Percentiles rank a stretch among this genome's conserved stretches.
Evolutionary conservation across 2,329 filamentous ascomycete species (phyloP).

Genomic region (Alternaria longipes): DNA sequence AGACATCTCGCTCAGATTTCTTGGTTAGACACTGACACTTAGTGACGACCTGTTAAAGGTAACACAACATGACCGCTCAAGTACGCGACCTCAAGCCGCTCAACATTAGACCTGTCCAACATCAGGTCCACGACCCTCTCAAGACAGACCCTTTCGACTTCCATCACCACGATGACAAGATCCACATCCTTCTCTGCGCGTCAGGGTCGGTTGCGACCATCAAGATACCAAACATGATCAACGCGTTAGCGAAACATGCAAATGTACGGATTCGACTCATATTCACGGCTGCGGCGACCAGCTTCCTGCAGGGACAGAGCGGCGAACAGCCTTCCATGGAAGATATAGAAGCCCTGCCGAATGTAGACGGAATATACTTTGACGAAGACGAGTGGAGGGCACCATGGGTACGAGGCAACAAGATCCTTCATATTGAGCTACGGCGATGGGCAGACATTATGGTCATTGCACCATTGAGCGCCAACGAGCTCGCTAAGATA

Average conservation of each 20-base stretch:
- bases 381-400: conserved; percentile 87
- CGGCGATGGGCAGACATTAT: conserved; percentile 83
- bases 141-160: conserved; percentile 33
- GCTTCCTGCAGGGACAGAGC: conserved; percentile 80
- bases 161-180: conserved; percentile 45
- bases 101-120: conserved; percentile 37
- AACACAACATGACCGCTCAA: conserved; percentile 33
- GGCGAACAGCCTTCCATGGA: conserved; percentile 77
- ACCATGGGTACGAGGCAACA: conserved; percentile 79
- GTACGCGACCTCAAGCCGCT: conserved; percentile 41
- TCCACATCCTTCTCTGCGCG: conserved; percentile 71
- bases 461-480: conserved; percentile 80
- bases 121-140: conserved; percentile 30
- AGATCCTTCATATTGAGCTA: conserved; percentile 90
- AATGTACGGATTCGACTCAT: conserved; percentile 84
- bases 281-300: conserved; percentile 75
- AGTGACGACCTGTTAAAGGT: background rate
- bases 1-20: conserved; percentile 18
- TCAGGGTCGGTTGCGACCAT: conserved; percentile 87
- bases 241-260: conserved; percentile 62
- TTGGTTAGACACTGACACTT: conserved; percentile 1
- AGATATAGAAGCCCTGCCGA: conserved; percentile 67
- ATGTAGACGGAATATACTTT: conserved; percentile 81
- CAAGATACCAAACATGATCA: conserved; percentile 67
- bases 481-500: conserved; percentile 88